These are phyloP conservation scores for Cladosporium colombiae DNA, from an alignment of 2,329 filamentous ascomycete species.

Conservation along the genomic window DNA sequence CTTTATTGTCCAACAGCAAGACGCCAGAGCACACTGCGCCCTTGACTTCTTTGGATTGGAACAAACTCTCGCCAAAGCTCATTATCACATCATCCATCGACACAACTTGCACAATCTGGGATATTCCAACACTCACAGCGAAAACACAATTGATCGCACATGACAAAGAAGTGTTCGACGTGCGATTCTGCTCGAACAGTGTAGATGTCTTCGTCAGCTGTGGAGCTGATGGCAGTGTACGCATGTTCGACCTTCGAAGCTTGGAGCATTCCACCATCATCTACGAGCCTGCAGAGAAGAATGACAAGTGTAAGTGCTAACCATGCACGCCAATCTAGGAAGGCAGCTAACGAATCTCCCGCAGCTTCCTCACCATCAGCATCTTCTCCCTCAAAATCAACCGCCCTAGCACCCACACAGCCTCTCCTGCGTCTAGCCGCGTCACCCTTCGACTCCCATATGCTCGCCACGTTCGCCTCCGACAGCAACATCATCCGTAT, in stretches of 20 bases:
- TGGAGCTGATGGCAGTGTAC: conserved; percentile 93
- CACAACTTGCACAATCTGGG: conserved; percentile 99
- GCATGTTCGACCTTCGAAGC: conserved; percentile 97
- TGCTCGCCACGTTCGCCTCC: conserved; percentile 94
- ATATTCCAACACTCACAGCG: conserved; percentile 94
- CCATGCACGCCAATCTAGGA: neutral
- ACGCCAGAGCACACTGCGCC: conserved; percentile 97
- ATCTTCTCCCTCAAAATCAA: conserved; percentile 74
- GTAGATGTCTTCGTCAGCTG: conserved; percentile 99
- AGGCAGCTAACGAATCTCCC: neutral
- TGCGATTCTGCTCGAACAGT: conserved; percentile 95
- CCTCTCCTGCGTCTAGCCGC: conserved; percentile 80
- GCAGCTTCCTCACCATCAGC: conserved; percentile 44
- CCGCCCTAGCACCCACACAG: conserved; percentile 56
- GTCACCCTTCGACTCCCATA: conserved; percentile 91
- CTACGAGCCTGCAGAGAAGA: conserved; percentile 92
- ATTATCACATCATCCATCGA: conserved; percentile 99
- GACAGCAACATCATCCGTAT: conserved; percentile 92
- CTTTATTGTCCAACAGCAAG: conserved; percentile 94
- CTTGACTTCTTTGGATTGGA: conserved; percentile 96
- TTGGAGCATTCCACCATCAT: conserved; percentile 98
- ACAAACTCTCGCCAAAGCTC: conserved; percentile 90
- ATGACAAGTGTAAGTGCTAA: conserved; percentile 50
- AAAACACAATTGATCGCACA: conserved; percentile 98
- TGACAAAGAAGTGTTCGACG: conserved; percentile 98